These are phyloP conservation scores for Eucalyptus erythrocorys DNA, from an alignment of 345 rosid species.

Conservation along the genomic window DNA sequence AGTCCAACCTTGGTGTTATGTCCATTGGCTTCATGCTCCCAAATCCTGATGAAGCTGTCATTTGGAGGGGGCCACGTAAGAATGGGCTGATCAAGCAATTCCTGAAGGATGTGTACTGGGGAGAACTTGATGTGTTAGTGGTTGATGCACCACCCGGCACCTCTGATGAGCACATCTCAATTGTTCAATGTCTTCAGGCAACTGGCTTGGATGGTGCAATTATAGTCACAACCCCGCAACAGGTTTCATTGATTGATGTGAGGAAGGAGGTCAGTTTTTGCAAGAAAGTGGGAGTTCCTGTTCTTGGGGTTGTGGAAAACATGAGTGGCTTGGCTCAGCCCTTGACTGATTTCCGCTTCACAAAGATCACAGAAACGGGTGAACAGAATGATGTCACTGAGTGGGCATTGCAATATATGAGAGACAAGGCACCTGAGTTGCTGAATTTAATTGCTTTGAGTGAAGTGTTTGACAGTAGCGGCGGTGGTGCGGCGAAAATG, in stretches of 20 bases:
- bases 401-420: constrained; percentile 30
- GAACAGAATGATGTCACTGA: constrained; percentile 54
- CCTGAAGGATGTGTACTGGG: constrained; percentile 87
- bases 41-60: constrained; percentile 84
- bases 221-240: constrained; percentile 87
- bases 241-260: constrained; percentile 89
- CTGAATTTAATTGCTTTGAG: constrained; percentile 37
- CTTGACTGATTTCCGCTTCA: constrained; percentile 49
- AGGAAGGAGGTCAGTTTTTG: constrained; percentile 90
- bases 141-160: constrained; percentile 98
- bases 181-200: constrained; percentile 78
- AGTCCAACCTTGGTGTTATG: constrained; percentile 97
- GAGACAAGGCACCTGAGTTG: constrained; percentile 71
- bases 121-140: constrained; percentile 81
- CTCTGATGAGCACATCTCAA: constrained; percentile 92
- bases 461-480: constrained; percentile 83
- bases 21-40: constrained; percentile 98
- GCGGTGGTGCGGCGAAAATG: constrained; percentile 80
- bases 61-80: constrained; percentile 97
- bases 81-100: constrained; percentile 90
- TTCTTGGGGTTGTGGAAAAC: constrained; percentile 96
- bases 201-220: constrained; percentile 91
- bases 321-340: constrained; percentile 91
- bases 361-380: constrained; percentile 32
- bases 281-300: constrained; percentile 79